Conservation (phyloP, 129 eudicot genomes). For the Silybum marianum region DNA sequence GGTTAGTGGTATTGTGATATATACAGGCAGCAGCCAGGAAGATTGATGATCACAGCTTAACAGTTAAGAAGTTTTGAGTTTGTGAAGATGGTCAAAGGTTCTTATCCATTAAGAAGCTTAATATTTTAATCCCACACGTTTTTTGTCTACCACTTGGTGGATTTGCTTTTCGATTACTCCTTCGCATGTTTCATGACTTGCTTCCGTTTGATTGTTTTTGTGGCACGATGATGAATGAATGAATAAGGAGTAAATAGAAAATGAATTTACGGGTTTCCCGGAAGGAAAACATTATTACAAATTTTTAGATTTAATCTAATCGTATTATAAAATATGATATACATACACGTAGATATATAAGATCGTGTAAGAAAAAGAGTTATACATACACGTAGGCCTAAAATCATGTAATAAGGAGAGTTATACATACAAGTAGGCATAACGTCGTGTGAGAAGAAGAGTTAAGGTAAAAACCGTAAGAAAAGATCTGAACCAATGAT, state of each 20-base stretch:
- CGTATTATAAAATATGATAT: too few relatives aligned
- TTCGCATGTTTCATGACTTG: conserved; percentile 6
- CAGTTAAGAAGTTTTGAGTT: conserved; percentile 19
- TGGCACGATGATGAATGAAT: neutral
- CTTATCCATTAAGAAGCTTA: conserved; percentile 31
- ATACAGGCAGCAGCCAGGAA: neutral
- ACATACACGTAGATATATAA: too few relatives aligned
- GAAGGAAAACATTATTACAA: too few relatives aligned
- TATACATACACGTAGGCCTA: too few relatives aligned
- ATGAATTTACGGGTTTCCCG: neutral
- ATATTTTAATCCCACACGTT: conserved; percentile 24
- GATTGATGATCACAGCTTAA: neutral
- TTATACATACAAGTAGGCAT: too few relatives aligned
- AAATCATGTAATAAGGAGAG: too few relatives aligned
- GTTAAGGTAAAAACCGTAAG: too few relatives aligned
- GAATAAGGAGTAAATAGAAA: neutral
- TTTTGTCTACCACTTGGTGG: conserved; percentile 22
- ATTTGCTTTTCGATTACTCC: conserved; percentile 26
- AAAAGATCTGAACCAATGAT: too few relatives aligned
- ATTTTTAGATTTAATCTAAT: too few relatives aligned
- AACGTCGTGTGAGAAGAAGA: too few relatives aligned
- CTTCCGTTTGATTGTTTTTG: conserved; percentile 11
- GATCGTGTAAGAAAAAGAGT: too few relatives aligned
- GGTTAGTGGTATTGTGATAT: conserved; percentile 22
- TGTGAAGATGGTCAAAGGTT: conserved; percentile 33